Evolutionary conservation across 352 stramenopile species (phyloP).

Genomic region (Peronospora belbahrii): DNA sequence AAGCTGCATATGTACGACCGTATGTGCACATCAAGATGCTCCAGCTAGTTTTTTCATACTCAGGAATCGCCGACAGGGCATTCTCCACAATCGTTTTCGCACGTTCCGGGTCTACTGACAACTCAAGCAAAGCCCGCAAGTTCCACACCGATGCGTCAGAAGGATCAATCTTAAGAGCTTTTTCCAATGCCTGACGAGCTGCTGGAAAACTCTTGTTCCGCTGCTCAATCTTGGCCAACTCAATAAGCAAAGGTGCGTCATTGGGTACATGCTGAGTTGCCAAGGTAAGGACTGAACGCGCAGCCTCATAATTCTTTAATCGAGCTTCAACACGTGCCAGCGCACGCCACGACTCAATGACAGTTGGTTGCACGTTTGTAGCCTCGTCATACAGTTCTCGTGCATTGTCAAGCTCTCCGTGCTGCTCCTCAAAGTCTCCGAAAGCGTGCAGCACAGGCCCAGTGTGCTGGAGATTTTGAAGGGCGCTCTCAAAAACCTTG

Average conservation of each 20-base stretch:
- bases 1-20: conserved; percentile 54
- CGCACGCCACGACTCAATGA: conserved; percentile 58
- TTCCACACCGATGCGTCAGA: conserved; percentile 72
- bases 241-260: conserved; percentile 58
- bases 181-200: conserved; percentile 57
- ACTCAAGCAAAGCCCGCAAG: conserved; percentile 67
- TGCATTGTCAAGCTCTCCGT: conserved; percentile 58
- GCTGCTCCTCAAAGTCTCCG: conserved; percentile 69
- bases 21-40: conserved; percentile 84
- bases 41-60: conserved; percentile 79
- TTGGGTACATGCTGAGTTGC: conserved; percentile 62
- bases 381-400: conserved; percentile 69
- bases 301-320: conserved; percentile 51
- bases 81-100: conserved; percentile 71
- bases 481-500: conserved; percentile 58
- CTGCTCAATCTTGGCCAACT: conserved; percentile 80
- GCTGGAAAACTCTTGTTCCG: conserved; percentile 47
- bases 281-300: conserved; percentile 54
- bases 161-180: conserved; percentile 64
- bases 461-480: conserved; percentile 47
- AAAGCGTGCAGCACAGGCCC: conserved; percentile 58
- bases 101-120: conserved; percentile 52
- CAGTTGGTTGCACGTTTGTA: conserved; percentile 53
- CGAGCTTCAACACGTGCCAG: conserved; percentile 57
- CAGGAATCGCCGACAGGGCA: conserved; percentile 51